Evolutionary conservation across 768 basidiomycete species (phyloP).

Genomic region (Mycena maculata): DNA sequence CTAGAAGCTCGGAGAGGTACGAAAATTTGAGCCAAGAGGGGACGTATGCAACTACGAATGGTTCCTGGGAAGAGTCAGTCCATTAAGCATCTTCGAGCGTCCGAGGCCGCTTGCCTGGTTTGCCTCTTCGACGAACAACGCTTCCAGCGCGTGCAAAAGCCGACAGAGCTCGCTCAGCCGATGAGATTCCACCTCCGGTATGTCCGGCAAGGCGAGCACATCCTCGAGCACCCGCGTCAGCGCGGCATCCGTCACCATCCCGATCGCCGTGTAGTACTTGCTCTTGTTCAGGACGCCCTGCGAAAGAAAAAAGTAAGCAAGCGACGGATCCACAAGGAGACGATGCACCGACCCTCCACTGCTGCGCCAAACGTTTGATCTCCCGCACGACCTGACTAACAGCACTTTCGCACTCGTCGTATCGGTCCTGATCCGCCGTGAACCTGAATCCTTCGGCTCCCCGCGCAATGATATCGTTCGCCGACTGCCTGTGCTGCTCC

Average conservation of each 20-base stretch:
- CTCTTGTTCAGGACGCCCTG: slow-evolving; percentile 77
- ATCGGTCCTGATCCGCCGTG: slow-evolving; percentile 77
- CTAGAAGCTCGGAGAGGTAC: slow-evolving; percentile 92
- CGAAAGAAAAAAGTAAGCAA: slow-evolving; percentile 4
- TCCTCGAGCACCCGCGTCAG: slow-evolving; percentile 76
- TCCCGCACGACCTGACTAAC: slow-evolving; percentile 72
- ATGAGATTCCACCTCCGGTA: slow-evolving; percentile 89
- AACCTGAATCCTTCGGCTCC: slow-evolving; percentile 75
- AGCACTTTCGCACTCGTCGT: slow-evolving; percentile 79
- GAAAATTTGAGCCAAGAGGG: slow-evolving; percentile 95
- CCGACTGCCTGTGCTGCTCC: slow-evolving; percentile 59
- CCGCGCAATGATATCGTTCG: slow-evolving; percentile 60
- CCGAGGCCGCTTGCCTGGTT: slow-evolving; percentile 58
- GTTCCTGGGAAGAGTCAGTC: slow-evolving; percentile 56
- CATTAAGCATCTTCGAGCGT: not conserved
- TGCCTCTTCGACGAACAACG: slow-evolving; percentile 77
- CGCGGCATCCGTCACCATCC: slow-evolving; percentile 74
- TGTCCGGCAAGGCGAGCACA: slow-evolving; percentile 83
- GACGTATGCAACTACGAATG: slow-evolving; percentile 86
- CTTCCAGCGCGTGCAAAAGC: slow-evolving; percentile 83
- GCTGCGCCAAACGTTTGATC: slow-evolving; percentile 70
- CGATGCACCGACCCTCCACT: slow-evolving; percentile 73
- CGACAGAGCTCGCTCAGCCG: slow-evolving; percentile 85
- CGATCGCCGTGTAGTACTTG: slow-evolving; percentile 79
- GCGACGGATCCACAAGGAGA: not conserved